These are phyloP conservation scores for Ligustrum vulgare DNA, from an alignment of 257 asterid genomes.

Conservation along the genomic window DNA sequence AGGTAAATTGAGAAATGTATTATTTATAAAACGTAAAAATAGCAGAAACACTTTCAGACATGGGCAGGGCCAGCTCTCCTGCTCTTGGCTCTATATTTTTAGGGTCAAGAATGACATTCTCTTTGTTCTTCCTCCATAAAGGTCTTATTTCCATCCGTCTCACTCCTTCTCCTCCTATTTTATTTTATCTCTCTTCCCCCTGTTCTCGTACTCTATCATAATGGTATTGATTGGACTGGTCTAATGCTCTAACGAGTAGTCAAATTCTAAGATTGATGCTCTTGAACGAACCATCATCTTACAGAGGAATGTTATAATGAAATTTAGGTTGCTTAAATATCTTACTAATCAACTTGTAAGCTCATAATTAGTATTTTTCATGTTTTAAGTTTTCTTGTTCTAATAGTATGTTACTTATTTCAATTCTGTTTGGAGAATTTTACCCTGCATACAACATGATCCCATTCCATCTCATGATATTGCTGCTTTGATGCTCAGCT, in stretches of 20 bases:
- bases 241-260: neutral
- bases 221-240: neutral
- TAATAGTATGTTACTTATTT: neutral
- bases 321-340: too few species aligned
- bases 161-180: too few species aligned
- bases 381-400: neutral
- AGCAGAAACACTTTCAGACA: neutral
- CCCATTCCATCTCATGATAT: constrained; percentile 6
- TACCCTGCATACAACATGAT: neutral
- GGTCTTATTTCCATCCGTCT: too few species aligned
- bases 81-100: neutral
- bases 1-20: too few species aligned
- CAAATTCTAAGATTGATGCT: neutral
- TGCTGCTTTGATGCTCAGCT: neutral
- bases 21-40: too few species aligned
- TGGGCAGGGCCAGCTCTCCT: neutral
- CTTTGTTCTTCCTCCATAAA: too few species aligned
- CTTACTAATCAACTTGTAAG: neutral
- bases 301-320: neutral
- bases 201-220: too few species aligned
- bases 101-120: too few species aligned
- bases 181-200: too few species aligned
- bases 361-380: neutral
- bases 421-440: neutral
- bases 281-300: neutral